Base-by-base conservation (phyloP, 208 protist species). In the Leptomonas seymouri region DNA sequence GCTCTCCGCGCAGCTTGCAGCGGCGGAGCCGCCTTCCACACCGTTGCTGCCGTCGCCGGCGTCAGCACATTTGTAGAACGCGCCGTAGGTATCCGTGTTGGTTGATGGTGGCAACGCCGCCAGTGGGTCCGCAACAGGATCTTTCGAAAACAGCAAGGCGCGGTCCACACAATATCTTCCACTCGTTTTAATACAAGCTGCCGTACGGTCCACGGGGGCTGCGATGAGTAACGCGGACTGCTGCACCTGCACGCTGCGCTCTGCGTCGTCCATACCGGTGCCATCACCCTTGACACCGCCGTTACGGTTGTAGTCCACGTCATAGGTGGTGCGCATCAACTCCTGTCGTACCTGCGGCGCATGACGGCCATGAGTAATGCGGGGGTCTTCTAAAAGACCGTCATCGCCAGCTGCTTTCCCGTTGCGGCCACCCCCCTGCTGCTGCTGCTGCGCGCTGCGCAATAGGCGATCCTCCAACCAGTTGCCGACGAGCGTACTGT, bases 401-500 rank as follows among this genome's bases (percentile, higher is more conserved):
- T 61, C 25, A n/a, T 45, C 50, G 7, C 23, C 15, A 1, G 34
- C 7, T 39, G 20, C n/a, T 21, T 21, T 16, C 27, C 20, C 3
- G 15, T 34, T 39, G 23, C 27, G 34, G 14, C 23, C 30, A 9
- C 34, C 34, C 3, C 9, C 9, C 9, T 45, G 44, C 49, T 51
- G 54, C 55, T 34, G 42, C 48, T 15, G 44, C 36, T 50, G 31
- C 62, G 45, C 21, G 23, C 61, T 36, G n/a, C 44, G 6, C 20
- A 58, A 62, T 44, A 60, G 68, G 14, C 85, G 77, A 34, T 84
- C 77, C 42, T 94, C 89, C 5, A 73, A 55, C 86, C 89, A 94
- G 70, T 90, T 90, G n/a, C 82, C 89, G 2, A 91, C 57, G 7
- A 94, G 80, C 14, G 86, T 89, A 5, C 53, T 61, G 55, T 84